Evolutionary conservation across 306 rosid species (phyloP).

Genomic region (Trifolium pratense): DNA sequence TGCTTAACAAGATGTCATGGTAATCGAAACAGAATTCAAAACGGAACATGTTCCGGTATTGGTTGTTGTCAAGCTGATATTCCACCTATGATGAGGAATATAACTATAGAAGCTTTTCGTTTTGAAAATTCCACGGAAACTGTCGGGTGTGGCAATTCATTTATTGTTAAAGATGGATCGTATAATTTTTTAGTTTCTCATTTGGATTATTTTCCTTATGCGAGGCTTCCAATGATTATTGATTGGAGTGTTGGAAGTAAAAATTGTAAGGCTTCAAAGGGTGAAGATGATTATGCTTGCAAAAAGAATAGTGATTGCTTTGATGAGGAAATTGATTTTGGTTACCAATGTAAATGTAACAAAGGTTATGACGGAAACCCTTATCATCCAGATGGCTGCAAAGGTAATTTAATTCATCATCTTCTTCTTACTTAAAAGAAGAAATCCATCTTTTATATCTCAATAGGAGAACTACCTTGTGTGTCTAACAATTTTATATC

Average conservation of each 20-base stretch:
- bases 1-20: conserved; percentile 15
- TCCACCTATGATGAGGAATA: not conserved
- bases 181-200: not conserved
- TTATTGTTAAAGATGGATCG: conserved; percentile 27
- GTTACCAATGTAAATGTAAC: not conserved
- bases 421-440: too few species aligned
- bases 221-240: not conserved
- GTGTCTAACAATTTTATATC: too few species aligned
- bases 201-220: not conserved
- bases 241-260: not conserved
- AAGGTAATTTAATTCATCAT: not conserved
- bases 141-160: not conserved
- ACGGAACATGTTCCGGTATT: conserved; percentile 11
- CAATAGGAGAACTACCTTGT: too few species aligned
- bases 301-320: not conserved
- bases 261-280: not conserved
- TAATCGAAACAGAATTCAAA: rapidly evolving
- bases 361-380: conserved; percentile 5
- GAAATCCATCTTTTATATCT: too few species aligned
- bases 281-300: not conserved
- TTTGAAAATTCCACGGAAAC: not conserved
- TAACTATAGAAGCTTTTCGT: not conserved
- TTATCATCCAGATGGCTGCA: not conserved
- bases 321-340: not conserved
- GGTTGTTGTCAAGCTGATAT: conserved; percentile 34